A percentile compares a stretch with the other conserved stretches of the same genome.
Evolutionary conservation across 176 grass and related monocot genomes (phyloP).

Genomic region (Melocanna baccifera): DNA sequence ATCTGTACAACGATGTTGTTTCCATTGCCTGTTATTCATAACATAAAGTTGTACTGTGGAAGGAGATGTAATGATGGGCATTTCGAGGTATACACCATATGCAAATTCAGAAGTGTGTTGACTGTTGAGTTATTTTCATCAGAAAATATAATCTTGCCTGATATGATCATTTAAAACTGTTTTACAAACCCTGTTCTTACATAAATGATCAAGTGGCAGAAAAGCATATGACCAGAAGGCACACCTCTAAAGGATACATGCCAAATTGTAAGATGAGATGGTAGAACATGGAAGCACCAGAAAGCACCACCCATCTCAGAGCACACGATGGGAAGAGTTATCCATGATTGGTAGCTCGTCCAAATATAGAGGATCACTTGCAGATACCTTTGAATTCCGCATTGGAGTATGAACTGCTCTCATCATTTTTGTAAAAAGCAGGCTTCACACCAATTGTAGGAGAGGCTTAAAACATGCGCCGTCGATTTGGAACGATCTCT

Average conservation of each 20-base stretch:
- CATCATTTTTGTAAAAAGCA: background rate
- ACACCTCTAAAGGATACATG: background rate
- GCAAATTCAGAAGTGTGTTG: background rate
- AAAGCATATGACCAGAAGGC: background rate
- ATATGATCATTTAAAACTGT: background rate
- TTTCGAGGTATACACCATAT: background rate
- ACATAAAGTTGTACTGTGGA: background rate
- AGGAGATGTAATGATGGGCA: background rate
- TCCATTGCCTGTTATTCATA: background rate
- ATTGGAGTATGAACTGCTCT: background rate
- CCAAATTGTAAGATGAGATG: background rate
- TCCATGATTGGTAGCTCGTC: background rate
- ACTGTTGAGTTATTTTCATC: background rate
- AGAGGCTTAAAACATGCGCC: constrained; percentile 39
- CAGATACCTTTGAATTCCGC: background rate
- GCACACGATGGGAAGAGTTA: constrained; percentile 4
- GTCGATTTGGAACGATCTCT: constrained; percentile 53
- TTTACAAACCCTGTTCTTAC: constrained; percentile 5
- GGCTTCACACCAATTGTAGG: background rate
- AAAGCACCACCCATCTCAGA: background rate
- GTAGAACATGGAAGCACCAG: constrained; percentile 14
- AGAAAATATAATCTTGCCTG: background rate
- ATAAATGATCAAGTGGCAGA: constrained; percentile 9
- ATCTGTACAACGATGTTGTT: background rate
- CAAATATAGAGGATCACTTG: background rate